Conservation (phyloP, 208 protist species). For the Trypanosoma congolense region DNA sequence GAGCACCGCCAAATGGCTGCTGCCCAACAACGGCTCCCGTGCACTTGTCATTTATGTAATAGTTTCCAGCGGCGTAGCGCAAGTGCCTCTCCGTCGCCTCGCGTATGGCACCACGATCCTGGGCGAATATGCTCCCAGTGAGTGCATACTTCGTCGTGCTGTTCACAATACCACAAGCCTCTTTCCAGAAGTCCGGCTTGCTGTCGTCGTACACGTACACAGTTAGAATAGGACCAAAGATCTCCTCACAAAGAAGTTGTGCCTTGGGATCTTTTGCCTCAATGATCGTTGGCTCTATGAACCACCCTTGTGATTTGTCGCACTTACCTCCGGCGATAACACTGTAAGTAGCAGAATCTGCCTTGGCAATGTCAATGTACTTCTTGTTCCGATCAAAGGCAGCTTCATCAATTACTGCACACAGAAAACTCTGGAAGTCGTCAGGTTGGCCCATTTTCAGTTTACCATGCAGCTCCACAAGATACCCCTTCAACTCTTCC, state of each 20-base stretch:
- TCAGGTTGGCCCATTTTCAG: constrained; percentile 93
- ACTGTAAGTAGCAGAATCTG: constrained; percentile 49
- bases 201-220: constrained; percentile 94
- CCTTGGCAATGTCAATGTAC: constrained; percentile 94
- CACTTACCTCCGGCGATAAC: constrained; percentile 74
- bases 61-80: constrained; percentile 92
- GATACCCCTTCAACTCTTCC: constrained; percentile 71
- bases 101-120: constrained; percentile 67
- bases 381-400: constrained; percentile 91
- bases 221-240: constrained; percentile 97
- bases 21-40: constrained; percentile 97
- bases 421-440: constrained; percentile 91
- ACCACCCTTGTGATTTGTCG: constrained; percentile 86
- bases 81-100: constrained; percentile 54
- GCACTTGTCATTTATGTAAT: constrained; percentile 98
- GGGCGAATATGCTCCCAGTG: constrained; percentile 92
- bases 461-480: constrained; percentile 79
- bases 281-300: constrained; percentile 96
- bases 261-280: constrained; percentile 83
- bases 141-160: constrained; percentile 89
- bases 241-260: constrained; percentile 93
- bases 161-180: constrained; percentile 82
- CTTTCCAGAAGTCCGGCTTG: constrained; percentile 78
- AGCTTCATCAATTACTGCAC: constrained; percentile 94
- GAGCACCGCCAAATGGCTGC: constrained; percentile 95